Evolutionary conservation across 257 asterid species (phyloP).

Genomic region (Eustoma russellianum): DNA sequence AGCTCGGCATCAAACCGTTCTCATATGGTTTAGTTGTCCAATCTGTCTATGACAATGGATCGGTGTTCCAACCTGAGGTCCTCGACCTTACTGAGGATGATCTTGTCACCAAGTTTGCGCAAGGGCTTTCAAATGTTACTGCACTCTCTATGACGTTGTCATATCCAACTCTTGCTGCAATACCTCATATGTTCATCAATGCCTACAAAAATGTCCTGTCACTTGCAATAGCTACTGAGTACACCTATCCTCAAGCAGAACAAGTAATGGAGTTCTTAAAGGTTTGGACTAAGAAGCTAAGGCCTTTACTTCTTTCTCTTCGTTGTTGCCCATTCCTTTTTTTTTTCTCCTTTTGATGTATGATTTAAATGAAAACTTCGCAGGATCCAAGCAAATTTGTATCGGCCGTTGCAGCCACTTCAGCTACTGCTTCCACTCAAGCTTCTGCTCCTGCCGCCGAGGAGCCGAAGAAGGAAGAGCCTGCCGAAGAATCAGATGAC

Average conservation of each 20-base stretch:
- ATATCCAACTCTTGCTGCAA: conserved; percentile 24
- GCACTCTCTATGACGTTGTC: conserved; percentile 16
- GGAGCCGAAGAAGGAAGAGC: conserved; percentile 24
- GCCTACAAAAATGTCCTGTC: conserved; percentile 27
- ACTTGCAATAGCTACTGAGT: conserved; percentile 21
- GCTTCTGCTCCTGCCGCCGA: conserved; percentile 10
- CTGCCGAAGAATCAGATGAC: conserved; percentile 24
- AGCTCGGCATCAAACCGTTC: conserved; percentile 31
- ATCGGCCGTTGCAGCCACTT: conserved; percentile 4
- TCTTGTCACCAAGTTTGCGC: conserved; percentile 14
- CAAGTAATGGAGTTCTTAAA: conserved; percentile 22
- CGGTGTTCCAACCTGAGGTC: conserved; percentile 24
- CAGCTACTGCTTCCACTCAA: conserved; percentile 3
- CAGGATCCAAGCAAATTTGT: conserved; percentile 28
- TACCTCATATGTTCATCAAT: conserved; percentile 28
- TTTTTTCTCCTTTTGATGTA: no score
- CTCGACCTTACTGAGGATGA: conserved; percentile 30
- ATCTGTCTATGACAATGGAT: conserved; percentile 27
- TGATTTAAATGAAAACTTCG: neutral
- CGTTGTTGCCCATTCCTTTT: neutral
- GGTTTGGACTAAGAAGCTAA: conserved; percentile 10
- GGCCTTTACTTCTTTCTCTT: no score
- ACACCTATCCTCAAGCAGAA: conserved; percentile 24
- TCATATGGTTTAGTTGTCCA: conserved; percentile 30
- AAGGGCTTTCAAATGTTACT: conserved; percentile 18